These are phyloP conservation scores for Moricandia arvensis DNA, from an alignment of 345 rosid species.

Conservation along the genomic window DNA sequence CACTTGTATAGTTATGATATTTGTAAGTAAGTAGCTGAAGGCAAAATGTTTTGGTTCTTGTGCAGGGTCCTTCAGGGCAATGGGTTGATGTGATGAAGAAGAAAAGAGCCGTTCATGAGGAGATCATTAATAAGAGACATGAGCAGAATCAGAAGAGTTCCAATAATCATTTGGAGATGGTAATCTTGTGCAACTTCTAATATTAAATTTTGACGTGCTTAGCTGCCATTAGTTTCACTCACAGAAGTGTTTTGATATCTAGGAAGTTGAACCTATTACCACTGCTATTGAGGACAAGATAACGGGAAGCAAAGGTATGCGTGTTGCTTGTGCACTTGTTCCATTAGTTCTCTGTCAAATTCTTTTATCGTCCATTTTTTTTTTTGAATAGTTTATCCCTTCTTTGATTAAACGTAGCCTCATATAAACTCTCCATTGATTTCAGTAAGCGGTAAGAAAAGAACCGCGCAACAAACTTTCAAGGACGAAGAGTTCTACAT, in stretches of 20 bases:
- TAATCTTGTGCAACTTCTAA: constrained; percentile 20
- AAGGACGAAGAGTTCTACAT: constrained; percentile 86
- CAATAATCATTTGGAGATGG: constrained; percentile 55
- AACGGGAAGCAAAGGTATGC: constrained; percentile 50
- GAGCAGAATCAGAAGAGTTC: constrained; percentile 46
- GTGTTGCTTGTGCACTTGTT: not conserved
- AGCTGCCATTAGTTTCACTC: constrained; percentile 10
- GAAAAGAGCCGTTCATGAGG: constrained; percentile 82
- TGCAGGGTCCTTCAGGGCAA: constrained; percentile 64
- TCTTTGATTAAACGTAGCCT: constrained; percentile 10
- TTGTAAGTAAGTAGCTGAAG: not conserved
- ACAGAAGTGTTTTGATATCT: constrained; percentile 29
- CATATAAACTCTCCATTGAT: constrained; percentile 23
- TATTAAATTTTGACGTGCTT: not conserved
- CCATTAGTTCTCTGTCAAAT: not conserved
- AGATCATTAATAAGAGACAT: constrained; percentile 64
- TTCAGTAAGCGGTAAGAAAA: constrained; percentile 55
- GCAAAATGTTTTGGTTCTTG: constrained; percentile 26
- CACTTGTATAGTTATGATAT: not conserved
- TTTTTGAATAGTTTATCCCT: not conserved
- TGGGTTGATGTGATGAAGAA: constrained; percentile 96
- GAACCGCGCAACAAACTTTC: constrained; percentile 68
- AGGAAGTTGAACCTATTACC: constrained; percentile 54
- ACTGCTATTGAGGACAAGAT: constrained; percentile 40
- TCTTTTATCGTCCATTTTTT: constrained; percentile 7